Evolutionary conservation across 768 basidiomycete genomes (phyloP).

Genomic region (Fibroporia radiculosa): DNA sequence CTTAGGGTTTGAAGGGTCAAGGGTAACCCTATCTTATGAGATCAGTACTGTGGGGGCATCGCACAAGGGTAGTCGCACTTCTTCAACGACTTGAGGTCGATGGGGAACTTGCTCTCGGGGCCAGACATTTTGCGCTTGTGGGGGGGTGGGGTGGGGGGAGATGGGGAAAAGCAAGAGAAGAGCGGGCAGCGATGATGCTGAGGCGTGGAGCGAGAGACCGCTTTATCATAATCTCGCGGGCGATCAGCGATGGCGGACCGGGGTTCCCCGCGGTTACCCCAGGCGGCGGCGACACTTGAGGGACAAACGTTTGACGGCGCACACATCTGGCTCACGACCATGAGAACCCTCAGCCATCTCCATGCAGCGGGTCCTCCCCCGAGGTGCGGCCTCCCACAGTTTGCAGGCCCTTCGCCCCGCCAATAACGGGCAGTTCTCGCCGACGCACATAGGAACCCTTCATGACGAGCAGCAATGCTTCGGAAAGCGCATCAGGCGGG

Average conservation of each 20-base stretch:
- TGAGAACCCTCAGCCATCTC: no score
- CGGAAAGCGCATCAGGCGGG: no score
- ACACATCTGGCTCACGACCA: no score
- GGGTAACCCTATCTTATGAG: constrained; percentile 41
- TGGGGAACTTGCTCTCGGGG: constrained; percentile 50
- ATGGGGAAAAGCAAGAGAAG: background rate
- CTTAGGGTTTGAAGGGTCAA: constrained; percentile 62
- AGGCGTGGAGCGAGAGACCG: background rate
- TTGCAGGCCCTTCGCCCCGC: no score
- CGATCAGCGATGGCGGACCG: constrained; percentile 3
- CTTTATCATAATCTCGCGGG: background rate
- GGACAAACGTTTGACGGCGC: no score
- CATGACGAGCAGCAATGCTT: no score
- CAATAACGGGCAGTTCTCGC: no score
- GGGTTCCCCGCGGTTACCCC: constrained; percentile 4
- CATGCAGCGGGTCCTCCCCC: no score
- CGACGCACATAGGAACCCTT: no score
- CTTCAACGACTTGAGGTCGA: constrained; percentile 72
- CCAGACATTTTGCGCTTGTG: constrained; percentile 27
- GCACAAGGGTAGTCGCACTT: constrained; percentile 34
- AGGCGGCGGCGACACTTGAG: no score
- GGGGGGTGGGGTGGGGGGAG: background rate
- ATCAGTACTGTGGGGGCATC: background rate
- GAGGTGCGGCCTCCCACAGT: no score
- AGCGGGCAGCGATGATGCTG: background rate